Evolutionary conservation across 2,329 filamentous ascomycete species (phyloP).

Genomic region (Verticillium dahliae): DNA sequence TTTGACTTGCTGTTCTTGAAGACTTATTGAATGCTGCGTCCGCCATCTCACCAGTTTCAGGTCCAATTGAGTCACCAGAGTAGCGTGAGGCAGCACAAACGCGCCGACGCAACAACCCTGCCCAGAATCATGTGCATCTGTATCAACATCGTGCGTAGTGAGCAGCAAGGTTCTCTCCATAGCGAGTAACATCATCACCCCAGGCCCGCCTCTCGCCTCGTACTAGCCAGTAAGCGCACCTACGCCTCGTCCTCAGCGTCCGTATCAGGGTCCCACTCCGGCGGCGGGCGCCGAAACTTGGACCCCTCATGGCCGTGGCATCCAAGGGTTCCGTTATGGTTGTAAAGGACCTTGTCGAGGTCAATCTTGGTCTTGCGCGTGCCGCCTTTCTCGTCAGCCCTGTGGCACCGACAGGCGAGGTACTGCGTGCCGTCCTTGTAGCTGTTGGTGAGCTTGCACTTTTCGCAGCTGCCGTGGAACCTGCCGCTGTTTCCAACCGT

Average conservation of each 20-base stretch:
- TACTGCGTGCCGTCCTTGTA: conserved; percentile 1
- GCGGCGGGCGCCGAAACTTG: neutral
- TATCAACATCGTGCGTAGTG: too few species aligned
- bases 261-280: neutral
- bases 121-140: too few species aligned
- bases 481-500: neutral
- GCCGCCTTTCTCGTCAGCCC: neutral
- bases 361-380: neutral
- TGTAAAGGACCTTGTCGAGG: conserved; percentile 2
- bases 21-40: too few species aligned
- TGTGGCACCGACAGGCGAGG: neutral
- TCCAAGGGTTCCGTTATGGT: neutral
- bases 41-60: too few species aligned
- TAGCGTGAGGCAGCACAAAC: too few species aligned
- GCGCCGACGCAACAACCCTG: too few species aligned
- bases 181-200: too few species aligned
- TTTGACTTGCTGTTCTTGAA: too few species aligned
- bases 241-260: neutral
- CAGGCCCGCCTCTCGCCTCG: too few species aligned
- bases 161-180: too few species aligned
- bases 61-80: too few species aligned
- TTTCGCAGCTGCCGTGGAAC: neutral
- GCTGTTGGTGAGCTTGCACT: conserved; percentile 1
- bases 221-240: too few species aligned
- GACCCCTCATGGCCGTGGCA: neutral